Evolutionary conservation across 176 grass and related monocot genomes (phyloP).

Genomic region (Bolboschoenus planiculmis): DNA sequence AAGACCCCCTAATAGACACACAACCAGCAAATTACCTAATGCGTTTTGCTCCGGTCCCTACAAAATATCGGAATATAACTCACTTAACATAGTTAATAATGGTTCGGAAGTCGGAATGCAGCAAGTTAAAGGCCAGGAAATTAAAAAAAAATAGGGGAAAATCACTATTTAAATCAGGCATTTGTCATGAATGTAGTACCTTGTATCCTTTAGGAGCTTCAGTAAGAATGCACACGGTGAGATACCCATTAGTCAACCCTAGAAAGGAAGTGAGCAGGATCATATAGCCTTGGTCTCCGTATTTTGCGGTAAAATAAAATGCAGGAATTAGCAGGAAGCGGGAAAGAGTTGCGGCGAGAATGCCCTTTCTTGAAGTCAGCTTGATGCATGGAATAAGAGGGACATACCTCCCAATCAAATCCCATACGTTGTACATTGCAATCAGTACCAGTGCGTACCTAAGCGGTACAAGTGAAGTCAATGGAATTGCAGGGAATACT

Average conservation of each 20-base stretch:
- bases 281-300: constrained; percentile 68
- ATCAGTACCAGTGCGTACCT: constrained; percentile 68
- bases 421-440: constrained; percentile 55
- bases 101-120: too few species aligned
- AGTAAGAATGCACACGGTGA: constrained; percentile 60
- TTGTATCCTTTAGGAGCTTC: constrained; percentile 62
- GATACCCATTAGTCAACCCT: constrained; percentile 54
- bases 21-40: constrained; percentile 56
- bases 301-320: constrained; percentile 73
- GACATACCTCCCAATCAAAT: constrained; percentile 66
- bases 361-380: constrained; percentile 47
- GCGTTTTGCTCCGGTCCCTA: constrained; percentile 73
- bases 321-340: constrained; percentile 54
- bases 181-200: constrained; percentile 14
- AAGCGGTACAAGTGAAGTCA: constrained; percentile 9
- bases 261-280: constrained; percentile 54
- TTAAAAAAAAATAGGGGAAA: not conserved
- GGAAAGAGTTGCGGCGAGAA: constrained; percentile 26
- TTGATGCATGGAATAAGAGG: constrained; percentile 45
- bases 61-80: not conserved
- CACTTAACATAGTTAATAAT: not conserved
- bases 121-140: too few species aligned
- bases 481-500: not conserved
- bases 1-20: constrained; percentile 44
- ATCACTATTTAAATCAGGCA: not conserved